Percentiles rank a stretch among this genome's conserved stretches.
phyloP scores from a whole-genome alignment of 2,329 filamentous ascomycete species.

The Claviceps sp. region DNA sequence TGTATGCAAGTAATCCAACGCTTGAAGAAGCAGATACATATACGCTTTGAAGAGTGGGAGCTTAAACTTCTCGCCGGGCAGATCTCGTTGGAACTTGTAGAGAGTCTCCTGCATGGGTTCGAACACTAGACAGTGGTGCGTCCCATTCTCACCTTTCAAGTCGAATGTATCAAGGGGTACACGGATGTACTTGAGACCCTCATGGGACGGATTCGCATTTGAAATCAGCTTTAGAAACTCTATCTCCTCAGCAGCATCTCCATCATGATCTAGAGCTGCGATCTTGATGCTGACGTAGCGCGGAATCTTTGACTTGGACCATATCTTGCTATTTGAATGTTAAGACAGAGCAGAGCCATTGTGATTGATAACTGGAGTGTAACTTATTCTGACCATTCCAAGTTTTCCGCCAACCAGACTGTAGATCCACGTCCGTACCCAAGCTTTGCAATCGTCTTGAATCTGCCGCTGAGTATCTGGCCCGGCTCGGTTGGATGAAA shows the following conservation, averaged over 20 bases:
- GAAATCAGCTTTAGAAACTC: conserved; percentile 5
- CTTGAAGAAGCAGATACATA: neutral
- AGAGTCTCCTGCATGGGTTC: neutral
- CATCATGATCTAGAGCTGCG: conserved; percentile 5
- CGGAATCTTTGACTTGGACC: too few relatives aligned
- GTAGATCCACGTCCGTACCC: too few relatives aligned
- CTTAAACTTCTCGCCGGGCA: conserved; percentile 7
- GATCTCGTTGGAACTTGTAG: conserved; percentile 6
- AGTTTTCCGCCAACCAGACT: too few relatives aligned
- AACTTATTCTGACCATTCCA: too few relatives aligned
- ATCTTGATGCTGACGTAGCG: too few relatives aligned
- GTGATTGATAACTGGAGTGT: too few relatives aligned
- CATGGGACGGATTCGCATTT: conserved; percentile 8
- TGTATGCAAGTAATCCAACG: too few relatives aligned
- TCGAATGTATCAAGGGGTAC: conserved; percentile 9
- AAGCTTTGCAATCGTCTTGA: too few relatives aligned
- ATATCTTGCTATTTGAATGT: too few relatives aligned
- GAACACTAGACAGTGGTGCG: conserved; percentile 12
- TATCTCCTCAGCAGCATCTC: conserved; percentile 7
- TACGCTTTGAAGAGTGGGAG: conserved; percentile 9
- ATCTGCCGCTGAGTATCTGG: too few relatives aligned
- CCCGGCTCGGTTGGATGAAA: too few relatives aligned
- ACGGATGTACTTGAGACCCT: conserved; percentile 6
- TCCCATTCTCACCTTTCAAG: conserved; percentile 7
- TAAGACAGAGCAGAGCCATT: too few relatives aligned